Evolutionary conservation across 192 early-diverging fungal genomes (phyloP).

Genomic region (Backusella circina): DNA sequence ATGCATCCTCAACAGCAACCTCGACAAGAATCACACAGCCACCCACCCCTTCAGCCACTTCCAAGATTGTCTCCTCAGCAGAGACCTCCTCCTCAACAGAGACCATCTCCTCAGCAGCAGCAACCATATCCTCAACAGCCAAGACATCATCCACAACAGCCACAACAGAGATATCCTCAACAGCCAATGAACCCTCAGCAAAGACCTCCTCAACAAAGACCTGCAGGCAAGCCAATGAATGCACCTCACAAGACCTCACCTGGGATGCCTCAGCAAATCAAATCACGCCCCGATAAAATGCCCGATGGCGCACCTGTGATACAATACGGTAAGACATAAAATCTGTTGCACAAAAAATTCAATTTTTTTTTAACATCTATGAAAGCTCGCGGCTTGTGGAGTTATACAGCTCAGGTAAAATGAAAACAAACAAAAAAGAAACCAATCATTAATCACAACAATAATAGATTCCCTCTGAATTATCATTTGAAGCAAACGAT

Average conservation of each 20-base stretch:
- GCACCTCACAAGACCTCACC: background rate
- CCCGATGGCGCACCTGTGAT: conserved; percentile 2
- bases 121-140: background rate
- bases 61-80: background rate
- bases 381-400: conserved; percentile 10
- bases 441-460: too few relatives aligned
- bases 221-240: background rate
- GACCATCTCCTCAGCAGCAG: background rate
- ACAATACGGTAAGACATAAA: conserved; percentile 10
- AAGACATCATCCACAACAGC: background rate
- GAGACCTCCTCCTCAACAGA: background rate
- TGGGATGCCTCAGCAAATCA: background rate
- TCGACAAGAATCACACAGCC: background rate
- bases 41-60: background rate
- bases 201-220: background rate
- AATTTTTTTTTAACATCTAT: background rate
- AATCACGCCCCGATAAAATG: background rate
- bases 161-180: background rate
- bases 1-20: background rate
- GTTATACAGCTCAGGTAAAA: conserved; percentile 4
- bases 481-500: conserved; percentile 5
- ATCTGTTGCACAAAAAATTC: too few relatives aligned
- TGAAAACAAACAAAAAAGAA: background rate
- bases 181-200: background rate
- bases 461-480: conserved; percentile 6